These are phyloP conservation scores for Colletotrichum coccodes DNA, from an alignment of 2,329 filamentous ascomycete genomes.

Conservation along the genomic window DNA sequence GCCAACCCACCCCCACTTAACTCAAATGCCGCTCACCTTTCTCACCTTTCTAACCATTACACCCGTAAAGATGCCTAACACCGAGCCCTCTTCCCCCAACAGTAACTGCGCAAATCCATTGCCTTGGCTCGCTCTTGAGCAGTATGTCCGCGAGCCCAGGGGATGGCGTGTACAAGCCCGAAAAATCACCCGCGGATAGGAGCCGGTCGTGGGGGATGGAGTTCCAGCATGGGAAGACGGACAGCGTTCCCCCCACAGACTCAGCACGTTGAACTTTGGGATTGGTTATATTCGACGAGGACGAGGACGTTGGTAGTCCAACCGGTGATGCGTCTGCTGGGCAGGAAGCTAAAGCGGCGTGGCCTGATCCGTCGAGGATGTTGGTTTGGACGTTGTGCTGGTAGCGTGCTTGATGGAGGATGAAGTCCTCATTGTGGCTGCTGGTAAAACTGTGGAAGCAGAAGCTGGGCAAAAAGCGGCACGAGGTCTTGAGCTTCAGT, in stretches of 20 bases:
- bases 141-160: no score
- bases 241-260: not conserved
- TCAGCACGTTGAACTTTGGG: not conserved
- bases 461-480: not conserved
- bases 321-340: not conserved
- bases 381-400: not conserved
- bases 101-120: constrained; percentile 11
- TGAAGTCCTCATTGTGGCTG: not conserved
- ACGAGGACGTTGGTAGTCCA: not conserved
- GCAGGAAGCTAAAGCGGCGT: not conserved
- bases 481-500: not conserved
- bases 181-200: not conserved
- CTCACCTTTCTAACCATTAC: no score
- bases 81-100: constrained; percentile 4
- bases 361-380: not conserved
- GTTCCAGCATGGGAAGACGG: not conserved
- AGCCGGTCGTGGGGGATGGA: not conserved
- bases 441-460: not conserved
- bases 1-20: no score
- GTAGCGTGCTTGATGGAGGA: not conserved
- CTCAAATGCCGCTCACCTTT: no score
- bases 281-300: not conserved
- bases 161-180: not conserved
- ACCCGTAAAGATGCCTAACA: not conserved
- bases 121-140: not conserved